Evolutionary conservation across 2,329 filamentous ascomycete genomes (phyloP), one percentile per base, ranked within the genome.

Genomic region (Colletotrichum limetticola): DNA sequence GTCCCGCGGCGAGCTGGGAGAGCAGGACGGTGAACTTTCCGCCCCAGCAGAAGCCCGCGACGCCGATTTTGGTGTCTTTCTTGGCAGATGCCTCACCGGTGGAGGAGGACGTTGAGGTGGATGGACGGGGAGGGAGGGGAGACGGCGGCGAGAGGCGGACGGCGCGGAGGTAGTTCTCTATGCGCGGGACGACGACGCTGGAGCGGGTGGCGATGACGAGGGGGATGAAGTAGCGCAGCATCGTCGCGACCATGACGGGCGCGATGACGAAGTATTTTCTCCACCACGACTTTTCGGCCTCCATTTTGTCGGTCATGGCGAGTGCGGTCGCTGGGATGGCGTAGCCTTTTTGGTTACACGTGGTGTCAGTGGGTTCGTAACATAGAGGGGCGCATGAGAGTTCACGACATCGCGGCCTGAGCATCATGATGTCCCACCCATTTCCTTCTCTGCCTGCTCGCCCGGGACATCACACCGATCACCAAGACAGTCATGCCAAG

Each of bases 41-140:
- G 28, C 90, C 90, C 90, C 90, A 92, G 82, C 89, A 92, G 81
- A 90, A 92, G 0, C 90, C 91, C 0, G 88, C 88, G 0, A 84
- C 87, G 26, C 86, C 89, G 58, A 91, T 80, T 19, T 80, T 79
- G 7, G 82, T 76, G 0, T 26, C 19, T 30, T 60, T 72, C 3
- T 19, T 16, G 3, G 57, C 37, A 6, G 66, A 9, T 14, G 37
- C 26, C 4, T 55, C 63, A 52, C 26, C 63, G 24, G 63, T 26
- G 5, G 64, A 26, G 14, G 64, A 37, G 0, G 57, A 58, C 5
- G 58, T 52, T 19, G 62, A 56, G 30, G 58, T 52, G 11, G 62
- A 56, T 19, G 62, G 42, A 7, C 26, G 52, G 9, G 59, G 22
- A 3, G 59, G 22, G n/a, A 72, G 60, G 8, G 66, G 66, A 14